Evolutionary conservation across 2,329 filamentous ascomycete genomes (phyloP).

Genomic region (Sporothrix pseudoabietina): DNA sequence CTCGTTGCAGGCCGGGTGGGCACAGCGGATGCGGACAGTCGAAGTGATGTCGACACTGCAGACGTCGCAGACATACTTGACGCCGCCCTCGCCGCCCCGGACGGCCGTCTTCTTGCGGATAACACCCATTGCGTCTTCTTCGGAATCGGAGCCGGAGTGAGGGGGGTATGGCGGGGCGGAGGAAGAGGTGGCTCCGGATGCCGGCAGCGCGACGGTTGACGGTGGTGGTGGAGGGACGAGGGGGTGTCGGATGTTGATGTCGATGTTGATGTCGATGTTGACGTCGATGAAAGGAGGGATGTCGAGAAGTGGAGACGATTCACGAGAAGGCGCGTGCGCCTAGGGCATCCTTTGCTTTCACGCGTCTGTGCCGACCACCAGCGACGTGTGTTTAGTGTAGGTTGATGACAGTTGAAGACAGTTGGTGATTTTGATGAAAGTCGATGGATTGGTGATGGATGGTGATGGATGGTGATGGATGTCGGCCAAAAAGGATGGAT

Average conservation of each 20-base stretch:
- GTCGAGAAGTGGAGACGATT: background rate
- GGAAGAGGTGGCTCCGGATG: slow-evolving; percentile 33
- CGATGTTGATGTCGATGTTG: background rate
- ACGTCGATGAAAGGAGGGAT: background rate
- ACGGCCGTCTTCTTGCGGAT: slow-evolving; percentile 94
- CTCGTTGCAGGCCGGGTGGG: slow-evolving; percentile 78
- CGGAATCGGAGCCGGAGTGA: slow-evolving; percentile 35
- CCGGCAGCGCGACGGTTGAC: slow-evolving; percentile 32
- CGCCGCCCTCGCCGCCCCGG: slow-evolving; percentile 80
- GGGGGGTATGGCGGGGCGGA: slow-evolving; percentile 29
- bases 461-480: background rate
- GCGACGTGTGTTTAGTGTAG: slow-evolving; percentile 34
- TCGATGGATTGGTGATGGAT: background rate
- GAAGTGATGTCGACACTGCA: slow-evolving; percentile 97
- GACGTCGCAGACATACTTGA: slow-evolving; percentile 96
- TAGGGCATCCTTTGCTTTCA: slow-evolving; percentile 25
- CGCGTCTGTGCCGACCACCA: slow-evolving; percentile 32
- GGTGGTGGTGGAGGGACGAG: background rate
- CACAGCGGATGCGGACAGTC: slow-evolving; percentile 96
- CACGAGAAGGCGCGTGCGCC: background rate
- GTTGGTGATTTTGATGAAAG: slow-evolving; percentile 34
- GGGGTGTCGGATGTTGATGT: background rate
- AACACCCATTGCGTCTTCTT: slow-evolving; percentile 69
- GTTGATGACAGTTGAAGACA: background rate
- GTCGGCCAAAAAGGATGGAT: background rate